Evolutionary conservation across 805 yeast species (phyloP).

Genomic region (Teunomyces panamensis): DNA sequence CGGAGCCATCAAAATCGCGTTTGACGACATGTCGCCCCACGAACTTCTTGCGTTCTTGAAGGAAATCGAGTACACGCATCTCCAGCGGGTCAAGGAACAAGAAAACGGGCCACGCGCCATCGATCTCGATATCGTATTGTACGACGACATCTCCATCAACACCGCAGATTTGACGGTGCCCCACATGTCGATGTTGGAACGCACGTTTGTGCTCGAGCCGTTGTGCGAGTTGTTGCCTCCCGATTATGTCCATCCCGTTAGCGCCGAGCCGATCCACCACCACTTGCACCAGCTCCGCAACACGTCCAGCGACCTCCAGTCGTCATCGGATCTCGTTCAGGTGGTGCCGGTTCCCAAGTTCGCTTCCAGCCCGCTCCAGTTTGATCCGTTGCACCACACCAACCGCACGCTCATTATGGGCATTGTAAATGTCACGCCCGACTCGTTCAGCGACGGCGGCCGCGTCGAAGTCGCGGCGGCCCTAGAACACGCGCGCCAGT

Average conservation of each 20-base stretch:
- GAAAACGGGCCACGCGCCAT: constrained; percentile 92
- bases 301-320: constrained; percentile 45
- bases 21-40: constrained; percentile 56
- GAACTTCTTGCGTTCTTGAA: constrained; percentile 63
- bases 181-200: constrained; percentile 81
- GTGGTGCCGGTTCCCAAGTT: constrained; percentile 45
- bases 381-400: constrained; percentile 44
- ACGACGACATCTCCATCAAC: constrained; percentile 57
- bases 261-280: constrained; percentile 73
- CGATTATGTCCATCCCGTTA: constrained; percentile 71
- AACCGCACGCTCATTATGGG: constrained; percentile 77
- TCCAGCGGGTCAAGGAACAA: constrained; percentile 69
- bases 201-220: constrained; percentile 89
- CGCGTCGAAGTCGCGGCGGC: constrained; percentile 33
- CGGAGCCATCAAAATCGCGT: constrained; percentile 72
- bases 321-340: constrained; percentile 48
- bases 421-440: constrained; percentile 86
- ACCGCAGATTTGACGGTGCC: constrained; percentile 68
- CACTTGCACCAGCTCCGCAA: constrained; percentile 55
- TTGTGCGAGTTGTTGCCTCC: constrained; percentile 76
- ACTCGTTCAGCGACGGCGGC: constrained; percentile 94
- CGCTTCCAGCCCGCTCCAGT: constrained; percentile 22
- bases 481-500: constrained; percentile 42
- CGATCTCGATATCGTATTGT: constrained; percentile 83
- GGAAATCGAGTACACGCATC: constrained; percentile 68